Percentiles rank a stretch among this genome's conserved stretches.
These are phyloP conservation scores for Penicillium aurantiogriseum DNA, from an alignment of 2,329 filamentous ascomycete genomes.

Conservation along the genomic window DNA sequence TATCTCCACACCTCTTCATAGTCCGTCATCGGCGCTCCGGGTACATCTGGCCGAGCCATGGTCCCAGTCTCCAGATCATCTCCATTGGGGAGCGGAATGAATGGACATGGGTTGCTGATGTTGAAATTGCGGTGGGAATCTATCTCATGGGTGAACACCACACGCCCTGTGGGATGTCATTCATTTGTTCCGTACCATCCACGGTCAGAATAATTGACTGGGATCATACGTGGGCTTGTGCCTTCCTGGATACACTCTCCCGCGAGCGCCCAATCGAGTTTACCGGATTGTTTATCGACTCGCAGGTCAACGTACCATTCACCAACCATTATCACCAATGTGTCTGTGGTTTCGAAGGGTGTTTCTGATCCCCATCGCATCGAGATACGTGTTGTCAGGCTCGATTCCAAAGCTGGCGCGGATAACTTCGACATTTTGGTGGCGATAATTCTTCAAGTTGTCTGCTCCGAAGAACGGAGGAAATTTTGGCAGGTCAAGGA, in stretches of 20 bases:
- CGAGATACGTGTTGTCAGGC: background rate
- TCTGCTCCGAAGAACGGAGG: background rate
- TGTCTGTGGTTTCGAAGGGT: background rate
- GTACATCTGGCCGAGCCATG: background rate
- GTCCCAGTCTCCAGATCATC: background rate
- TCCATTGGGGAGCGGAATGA: background rate
- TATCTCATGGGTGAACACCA: background rate
- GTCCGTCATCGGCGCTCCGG: background rate
- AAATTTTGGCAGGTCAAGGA: background rate
- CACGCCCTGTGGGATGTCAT: background rate
- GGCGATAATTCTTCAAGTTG: background rate
- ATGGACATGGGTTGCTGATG: background rate
- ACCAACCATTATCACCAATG: background rate
- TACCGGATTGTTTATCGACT: background rate
- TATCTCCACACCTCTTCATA: background rate
- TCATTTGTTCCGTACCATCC: background rate
- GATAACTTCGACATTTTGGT: background rate
- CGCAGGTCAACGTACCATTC: background rate
- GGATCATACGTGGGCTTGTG: background rate
- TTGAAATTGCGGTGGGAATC: background rate
- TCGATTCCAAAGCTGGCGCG: background rate
- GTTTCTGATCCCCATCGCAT: background rate
- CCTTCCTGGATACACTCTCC: background rate
- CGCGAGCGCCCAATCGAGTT: background rate
- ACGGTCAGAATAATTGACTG: background rate